Conservation (phyloP, 306 rosid species). For the Vigna radiata region DNA sequence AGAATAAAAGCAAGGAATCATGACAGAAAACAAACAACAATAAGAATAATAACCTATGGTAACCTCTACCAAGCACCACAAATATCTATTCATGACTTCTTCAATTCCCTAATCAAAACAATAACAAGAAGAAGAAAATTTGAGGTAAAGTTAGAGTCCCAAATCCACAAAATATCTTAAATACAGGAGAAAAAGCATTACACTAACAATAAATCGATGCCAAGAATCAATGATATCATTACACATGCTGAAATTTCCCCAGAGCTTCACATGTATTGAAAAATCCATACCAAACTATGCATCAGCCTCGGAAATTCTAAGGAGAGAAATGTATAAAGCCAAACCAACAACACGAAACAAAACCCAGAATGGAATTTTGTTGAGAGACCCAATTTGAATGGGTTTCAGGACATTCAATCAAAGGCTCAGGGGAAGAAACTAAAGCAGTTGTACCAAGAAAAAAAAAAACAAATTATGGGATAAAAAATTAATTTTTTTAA, state of each 20-base stretch:
- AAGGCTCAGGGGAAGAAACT: conserved; percentile 17
- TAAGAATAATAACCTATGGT: not conserved
- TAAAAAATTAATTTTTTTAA: not conserved
- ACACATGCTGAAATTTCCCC: conserved; percentile 4
- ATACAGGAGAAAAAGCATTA: conserved; percentile 8
- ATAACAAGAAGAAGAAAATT: not conserved
- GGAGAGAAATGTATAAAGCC: not conserved
- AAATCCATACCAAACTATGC: conserved; percentile 9
- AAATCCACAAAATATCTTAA: conserved; percentile 38
- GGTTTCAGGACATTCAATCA: not conserved
- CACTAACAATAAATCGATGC: conserved; percentile 12
- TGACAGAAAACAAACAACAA: not conserved
- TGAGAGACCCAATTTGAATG: conserved; percentile 32
- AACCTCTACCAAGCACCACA: conserved; percentile 15
- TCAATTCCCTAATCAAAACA: conserved; percentile 31
- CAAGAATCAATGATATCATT: conserved; percentile 14
- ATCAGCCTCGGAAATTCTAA: conserved; percentile 26
- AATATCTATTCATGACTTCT: not conserved
- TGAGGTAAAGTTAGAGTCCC: conserved; percentile 21
- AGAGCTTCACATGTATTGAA: conserved; percentile 12
- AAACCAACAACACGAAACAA: not conserved
- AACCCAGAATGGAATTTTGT: conserved; percentile 17
- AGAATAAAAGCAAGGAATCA: not conserved
- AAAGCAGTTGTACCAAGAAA: conserved; percentile 20
- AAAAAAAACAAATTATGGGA: conserved; percentile 17